Evolutionary conservation across 495 filamentous ascomycete genomes (phyloP), one percentile per base, ranked within the genome.

Genomic region (Aspergillus baeticus): DNA sequence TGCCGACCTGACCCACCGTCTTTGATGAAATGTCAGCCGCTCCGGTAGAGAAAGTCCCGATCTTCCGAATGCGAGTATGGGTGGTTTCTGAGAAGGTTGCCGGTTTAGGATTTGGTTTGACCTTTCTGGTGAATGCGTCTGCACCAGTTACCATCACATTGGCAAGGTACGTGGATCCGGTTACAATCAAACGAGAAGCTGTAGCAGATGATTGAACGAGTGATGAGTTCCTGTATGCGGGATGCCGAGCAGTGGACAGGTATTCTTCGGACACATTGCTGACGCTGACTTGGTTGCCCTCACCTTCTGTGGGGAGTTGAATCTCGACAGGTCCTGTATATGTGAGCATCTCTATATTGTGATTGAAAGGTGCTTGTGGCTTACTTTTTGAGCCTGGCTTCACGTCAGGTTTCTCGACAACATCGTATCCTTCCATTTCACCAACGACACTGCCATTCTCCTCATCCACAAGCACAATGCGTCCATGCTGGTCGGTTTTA

Each of bases 381-480:
- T 57, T 73, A 96, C 92, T 87, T 76, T 98, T 97, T 20, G 88
- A 93, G 33, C 94, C 94, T 22, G 84, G 83, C 59, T 87, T 81
- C 49, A 98, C 77, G 44, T 77, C 79, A 37, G 82, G 73, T 55
- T 87, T 81, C 61, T 94, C 94, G 17, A 92, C 79, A 26, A 96
- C 77, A 42, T 92, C 75, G 63, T 91, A 93, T 7, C 87, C 89
- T 39, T 93, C 89, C 55, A 98, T 78, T 66, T 97, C 94, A 26
- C 94, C 95, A 15, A 98, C 91, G 5, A 98, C 88, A 68, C 88
- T 93, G 45, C 91, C 94, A 77, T 98, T 86, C 59, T 98, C 93
- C 64, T 98, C 94, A 55, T 98, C 90, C 23, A 98, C 77, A 3
- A 98, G 78, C n/a, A 98, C 94, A 55, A 98, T 93, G 64, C 62